A percentile compares a stretch with the other conserved stretches of the same genome.
These are phyloP conservation scores for Raphidocelis subcapitata DNA, from an alignment of 139 green algal species.

Conservation along the genomic window DNA sequence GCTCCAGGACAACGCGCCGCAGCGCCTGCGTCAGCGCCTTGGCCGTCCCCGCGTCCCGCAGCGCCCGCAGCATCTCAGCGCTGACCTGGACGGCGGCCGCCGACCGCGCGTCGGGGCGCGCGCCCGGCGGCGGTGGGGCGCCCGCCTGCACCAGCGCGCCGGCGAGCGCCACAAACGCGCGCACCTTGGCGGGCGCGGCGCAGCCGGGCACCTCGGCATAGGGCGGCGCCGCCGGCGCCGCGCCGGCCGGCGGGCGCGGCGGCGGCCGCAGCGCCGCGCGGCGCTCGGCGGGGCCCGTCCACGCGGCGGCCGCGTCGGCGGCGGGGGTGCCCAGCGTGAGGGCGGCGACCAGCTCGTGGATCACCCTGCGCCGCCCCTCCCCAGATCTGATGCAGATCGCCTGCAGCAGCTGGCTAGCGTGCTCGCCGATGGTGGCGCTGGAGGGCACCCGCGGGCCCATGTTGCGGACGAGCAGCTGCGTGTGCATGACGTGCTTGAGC, in stretches of 20 bases:
- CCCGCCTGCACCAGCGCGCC: slow-evolving; percentile 27
- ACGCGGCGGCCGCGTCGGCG: too few relatives aligned
- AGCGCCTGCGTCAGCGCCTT: slow-evolving; percentile 61
- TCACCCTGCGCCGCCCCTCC: slow-evolving; percentile 77
- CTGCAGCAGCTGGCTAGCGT: slow-evolving; percentile 50
- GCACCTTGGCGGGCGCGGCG: slow-evolving; percentile 50
- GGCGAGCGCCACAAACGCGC: slow-evolving; percentile 50
- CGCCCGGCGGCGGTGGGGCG: not conserved
- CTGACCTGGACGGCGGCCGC: slow-evolving; percentile 28
- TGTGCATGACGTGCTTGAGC: slow-evolving; percentile 69
- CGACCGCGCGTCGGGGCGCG: slow-evolving; percentile 4
- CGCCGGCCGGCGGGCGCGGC: not conserved
- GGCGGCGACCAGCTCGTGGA: slow-evolving; percentile 67
- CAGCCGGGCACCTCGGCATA: slow-evolving; percentile 33
- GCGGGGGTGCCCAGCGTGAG: slow-evolving; percentile 35
- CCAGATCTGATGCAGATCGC: slow-evolving; percentile 69
- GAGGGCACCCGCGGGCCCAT: not conserved
- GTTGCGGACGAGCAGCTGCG: slow-evolving; percentile 48
- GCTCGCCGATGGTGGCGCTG: slow-evolving; percentile 6
- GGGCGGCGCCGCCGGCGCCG: slow-evolving; percentile 11
- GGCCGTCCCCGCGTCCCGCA: slow-evolving; percentile 74
- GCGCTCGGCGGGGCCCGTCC: too few relatives aligned
- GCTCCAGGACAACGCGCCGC: slow-evolving; percentile 57
- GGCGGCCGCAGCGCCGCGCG: slow-evolving; percentile 15
- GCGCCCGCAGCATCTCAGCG: slow-evolving; percentile 69